Base-by-base conservation (phyloP, 306 rosid species). In the Prunus padus region DNA sequence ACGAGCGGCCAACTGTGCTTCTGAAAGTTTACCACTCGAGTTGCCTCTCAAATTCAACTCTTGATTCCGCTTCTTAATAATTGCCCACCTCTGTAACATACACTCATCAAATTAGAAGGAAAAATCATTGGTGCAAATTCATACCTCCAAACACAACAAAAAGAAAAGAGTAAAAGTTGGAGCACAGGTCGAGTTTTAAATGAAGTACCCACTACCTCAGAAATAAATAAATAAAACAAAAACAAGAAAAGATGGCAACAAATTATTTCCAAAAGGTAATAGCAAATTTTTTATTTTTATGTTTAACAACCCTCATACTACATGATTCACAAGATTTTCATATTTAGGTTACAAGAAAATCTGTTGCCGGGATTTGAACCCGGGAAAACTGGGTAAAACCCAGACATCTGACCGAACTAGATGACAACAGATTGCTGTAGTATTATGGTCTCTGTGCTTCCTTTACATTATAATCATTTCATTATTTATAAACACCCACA, bases 1-100 rank as follows among this genome's bases (percentile, higher is more conserved):
- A 67, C 91, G 90, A 68, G 98, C 87, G 56, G 97, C 98, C 85
- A 87, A 80, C 74, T 89, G 91, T 74, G 84, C 94, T 59, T 92
- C 96, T 44, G 89, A 82, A 75, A 80, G 87, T 74, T 87, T 63
- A 74, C 87, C 85, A 55, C 84, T 73, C 60, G 83, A 51, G 54
- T 51, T 75, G 68, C 82, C 55, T 78, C 82, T 90, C 47, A 83
- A 30, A 82, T 72, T 89, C 67, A 67, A 54, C 73, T 76, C 75
- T 20, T 84, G 85, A 28, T 73, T 86, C 63, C 83, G 81, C 87
- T 85, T 95, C 52, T 88, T 83, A 84, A 92, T 84, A 86, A 77
- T 76, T 77, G 86, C 84, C 97, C 96, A 95, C 82, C 98, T 86
- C 98, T 95, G 86, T 76, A 44, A 75, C 63, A 75, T 60, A 78